Percentiles rank a stretch among this genome's conserved stretches.
phyloP scores from a whole-genome alignment of 208 protist genomes.

The Acanthamoeba lenticulata region DNA sequence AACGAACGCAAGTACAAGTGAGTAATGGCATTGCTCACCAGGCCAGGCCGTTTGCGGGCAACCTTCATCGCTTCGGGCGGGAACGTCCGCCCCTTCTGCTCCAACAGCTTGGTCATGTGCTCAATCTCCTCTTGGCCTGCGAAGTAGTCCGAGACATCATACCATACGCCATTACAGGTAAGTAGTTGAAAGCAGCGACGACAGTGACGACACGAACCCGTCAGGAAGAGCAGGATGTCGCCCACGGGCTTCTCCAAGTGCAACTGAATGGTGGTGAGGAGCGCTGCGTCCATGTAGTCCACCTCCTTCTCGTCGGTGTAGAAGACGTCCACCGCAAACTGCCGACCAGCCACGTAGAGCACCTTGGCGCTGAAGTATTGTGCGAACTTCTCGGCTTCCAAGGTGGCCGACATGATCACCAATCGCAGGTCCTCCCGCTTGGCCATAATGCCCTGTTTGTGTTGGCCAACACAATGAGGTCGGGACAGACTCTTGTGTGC shows the following conservation, averaged over 20 bases:
- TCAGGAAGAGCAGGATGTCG: slow-evolving; percentile 99
- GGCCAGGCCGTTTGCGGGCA: slow-evolving; percentile 78
- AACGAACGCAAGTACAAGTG: not conserved
- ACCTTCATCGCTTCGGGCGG: slow-evolving; percentile 63
- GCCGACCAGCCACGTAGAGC: slow-evolving; percentile 87
- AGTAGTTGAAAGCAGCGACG: not conserved
- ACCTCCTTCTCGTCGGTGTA: slow-evolving; percentile 92
- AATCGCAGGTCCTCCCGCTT: slow-evolving; percentile 89
- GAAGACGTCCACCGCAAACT: slow-evolving; percentile 91
- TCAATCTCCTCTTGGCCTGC: slow-evolving; percentile 97
- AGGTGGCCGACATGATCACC: slow-evolving; percentile 94
- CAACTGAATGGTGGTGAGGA: slow-evolving; percentile 90
- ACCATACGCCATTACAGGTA: not conserved
- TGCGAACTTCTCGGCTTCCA: slow-evolving; percentile 94
- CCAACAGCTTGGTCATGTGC: slow-evolving; percentile 1
- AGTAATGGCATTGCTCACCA: slow-evolving; percentile 1
- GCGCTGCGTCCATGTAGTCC: slow-evolving; percentile 93
- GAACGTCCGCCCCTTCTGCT: not conserved
- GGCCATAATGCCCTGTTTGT: not conserved
- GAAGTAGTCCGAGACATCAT: slow-evolving; percentile 98
- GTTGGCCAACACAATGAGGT: not conserved
- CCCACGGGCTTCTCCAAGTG: slow-evolving; percentile 86
- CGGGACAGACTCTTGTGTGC: slow-evolving; percentile 87
- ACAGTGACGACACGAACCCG: slow-evolving; percentile 77
- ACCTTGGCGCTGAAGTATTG: slow-evolving; percentile 91